phyloP scores from a whole-genome alignment of 1,284 basidiomycete genomes.

The Laetiporus sulphureus region DNA sequence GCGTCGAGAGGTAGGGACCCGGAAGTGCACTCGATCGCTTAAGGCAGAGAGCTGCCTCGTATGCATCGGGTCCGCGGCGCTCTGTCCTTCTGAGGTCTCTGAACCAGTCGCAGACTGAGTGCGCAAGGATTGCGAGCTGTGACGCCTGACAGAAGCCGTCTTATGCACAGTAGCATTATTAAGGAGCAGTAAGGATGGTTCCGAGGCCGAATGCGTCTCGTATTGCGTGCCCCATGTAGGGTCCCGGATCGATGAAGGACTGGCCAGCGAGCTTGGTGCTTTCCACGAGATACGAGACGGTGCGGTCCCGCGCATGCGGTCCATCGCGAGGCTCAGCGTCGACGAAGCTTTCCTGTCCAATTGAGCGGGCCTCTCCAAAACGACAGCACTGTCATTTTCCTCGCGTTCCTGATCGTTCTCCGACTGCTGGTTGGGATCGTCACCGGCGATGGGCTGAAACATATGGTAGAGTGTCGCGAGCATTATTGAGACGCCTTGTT shows the following conservation, averaged over 20 bases:
- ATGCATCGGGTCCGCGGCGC: slow-evolving; percentile 4
- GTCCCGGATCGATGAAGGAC: slow-evolving; percentile 11
- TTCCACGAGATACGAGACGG: slow-evolving; percentile 25
- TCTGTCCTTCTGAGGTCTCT: slow-evolving; percentile 17
- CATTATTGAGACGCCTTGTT: slow-evolving; percentile 10
- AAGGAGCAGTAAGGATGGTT: slow-evolving; percentile 14
- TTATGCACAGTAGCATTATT: slow-evolving; percentile 7
- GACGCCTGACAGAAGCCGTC: slow-evolving; percentile 13
- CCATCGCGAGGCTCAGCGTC: slow-evolving; percentile 11
- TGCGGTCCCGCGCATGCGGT: slow-evolving; percentile 11
- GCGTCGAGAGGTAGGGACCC: slow-evolving; percentile 14
- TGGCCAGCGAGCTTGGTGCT: slow-evolving; percentile 11
- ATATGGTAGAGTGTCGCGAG: slow-evolving; percentile 16
- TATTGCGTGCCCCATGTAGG: slow-evolving; percentile 14
- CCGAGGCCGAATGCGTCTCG: slow-evolving; percentile 16
- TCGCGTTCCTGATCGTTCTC: slow-evolving; percentile 5
- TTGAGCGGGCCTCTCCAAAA: no score
- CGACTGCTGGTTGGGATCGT: slow-evolving; percentile 4
- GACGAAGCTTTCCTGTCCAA: slow-evolving; percentile 16
- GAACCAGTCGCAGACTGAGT: slow-evolving; percentile 15
- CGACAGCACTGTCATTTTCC: slow-evolving; percentile 12
- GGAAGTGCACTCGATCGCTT: slow-evolving; percentile 20
- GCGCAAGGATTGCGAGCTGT: slow-evolving; percentile 20
- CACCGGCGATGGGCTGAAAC: slow-evolving; percentile 13
- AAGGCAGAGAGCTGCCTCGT: slow-evolving; percentile 23